Evolutionary conservation across 345 rosid genomes (phyloP).

Genomic region (Euphorbia peplus): DNA sequence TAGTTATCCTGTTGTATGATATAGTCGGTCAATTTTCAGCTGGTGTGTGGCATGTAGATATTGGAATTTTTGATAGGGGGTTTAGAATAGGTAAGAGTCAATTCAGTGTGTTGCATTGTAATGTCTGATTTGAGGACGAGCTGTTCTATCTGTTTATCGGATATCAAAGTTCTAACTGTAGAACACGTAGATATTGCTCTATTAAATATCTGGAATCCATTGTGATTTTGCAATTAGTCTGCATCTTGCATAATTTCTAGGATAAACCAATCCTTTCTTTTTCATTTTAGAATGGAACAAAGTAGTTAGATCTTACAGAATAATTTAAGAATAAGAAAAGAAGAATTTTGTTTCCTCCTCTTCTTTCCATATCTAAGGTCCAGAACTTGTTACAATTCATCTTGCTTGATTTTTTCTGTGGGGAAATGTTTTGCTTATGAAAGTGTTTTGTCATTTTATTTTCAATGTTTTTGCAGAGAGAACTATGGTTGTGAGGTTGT

Average conservation of each 20-base stretch:
- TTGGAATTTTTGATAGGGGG: background rate
- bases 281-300: background rate
- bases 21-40: constrained; percentile 1
- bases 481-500: constrained; percentile 99
- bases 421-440: background rate
- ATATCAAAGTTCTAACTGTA: background rate
- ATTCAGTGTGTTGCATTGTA: background rate
- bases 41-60: background rate
- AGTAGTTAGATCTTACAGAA: constrained; percentile 1
- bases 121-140: too few species aligned
- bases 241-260: background rate
- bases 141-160: too few species aligned
- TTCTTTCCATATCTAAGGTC: background rate
- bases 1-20: background rate
- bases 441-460: constrained; percentile 6
- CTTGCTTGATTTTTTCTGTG: background rate
- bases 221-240: background rate
- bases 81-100: background rate
- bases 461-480: constrained; percentile 47
- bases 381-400: background rate
- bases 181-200: background rate
- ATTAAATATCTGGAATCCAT: background rate
- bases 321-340: background rate
- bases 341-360: background rate
- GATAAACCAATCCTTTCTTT: background rate